A percentile compares a stretch with the other conserved stretches of the same genome.
Conservation (phyloP, 192 early-diverging fungal species). For the Coemansia sp. region DNA sequence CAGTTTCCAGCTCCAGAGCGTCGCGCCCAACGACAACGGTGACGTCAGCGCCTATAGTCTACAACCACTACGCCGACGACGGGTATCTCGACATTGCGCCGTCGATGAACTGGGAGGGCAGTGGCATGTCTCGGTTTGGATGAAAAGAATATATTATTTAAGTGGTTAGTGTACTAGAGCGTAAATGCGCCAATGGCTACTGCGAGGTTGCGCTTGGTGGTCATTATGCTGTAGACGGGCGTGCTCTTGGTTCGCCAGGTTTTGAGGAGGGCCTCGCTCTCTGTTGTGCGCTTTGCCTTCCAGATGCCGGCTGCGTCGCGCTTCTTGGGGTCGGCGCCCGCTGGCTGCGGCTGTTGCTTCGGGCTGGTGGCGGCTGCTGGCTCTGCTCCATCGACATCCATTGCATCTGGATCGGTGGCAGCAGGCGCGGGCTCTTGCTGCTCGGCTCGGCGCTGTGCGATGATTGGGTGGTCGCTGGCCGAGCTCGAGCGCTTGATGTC, state of each 20-base stretch:
- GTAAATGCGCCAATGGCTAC: constrained; percentile 80
- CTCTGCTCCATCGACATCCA: not conserved
- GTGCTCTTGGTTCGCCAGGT: constrained; percentile 90
- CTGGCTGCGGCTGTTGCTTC: constrained; percentile 8
- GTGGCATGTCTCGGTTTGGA: constrained; percentile 37
- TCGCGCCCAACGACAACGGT: not conserved
- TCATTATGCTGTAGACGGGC: constrained; percentile 81
- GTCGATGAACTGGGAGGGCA: constrained; percentile 39
- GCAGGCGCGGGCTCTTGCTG: constrained; percentile 5
- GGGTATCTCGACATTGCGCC: constrained; percentile 29
- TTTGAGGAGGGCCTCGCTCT: constrained; percentile 63
- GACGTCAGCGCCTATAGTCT: constrained; percentile 1
- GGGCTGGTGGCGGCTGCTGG: not conserved
- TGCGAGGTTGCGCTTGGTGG: constrained; percentile 83
- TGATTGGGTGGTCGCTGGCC: constrained; percentile 40
- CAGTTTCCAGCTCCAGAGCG: constrained; percentile 5
- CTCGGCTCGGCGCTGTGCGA: constrained; percentile 26
- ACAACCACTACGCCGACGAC: constrained; percentile 48
- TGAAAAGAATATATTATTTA: constrained; percentile 8
- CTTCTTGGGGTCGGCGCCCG: constrained; percentile 31
- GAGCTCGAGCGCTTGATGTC: constrained; percentile 67
- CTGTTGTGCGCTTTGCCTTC: constrained; percentile 39
- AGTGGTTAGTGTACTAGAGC: not conserved
- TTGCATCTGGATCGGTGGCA: constrained; percentile 26
- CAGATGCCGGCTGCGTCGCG: constrained; percentile 51